Conservation (phyloP, 352 stramenopile species). For the Thalassiosira hispida region DNA sequence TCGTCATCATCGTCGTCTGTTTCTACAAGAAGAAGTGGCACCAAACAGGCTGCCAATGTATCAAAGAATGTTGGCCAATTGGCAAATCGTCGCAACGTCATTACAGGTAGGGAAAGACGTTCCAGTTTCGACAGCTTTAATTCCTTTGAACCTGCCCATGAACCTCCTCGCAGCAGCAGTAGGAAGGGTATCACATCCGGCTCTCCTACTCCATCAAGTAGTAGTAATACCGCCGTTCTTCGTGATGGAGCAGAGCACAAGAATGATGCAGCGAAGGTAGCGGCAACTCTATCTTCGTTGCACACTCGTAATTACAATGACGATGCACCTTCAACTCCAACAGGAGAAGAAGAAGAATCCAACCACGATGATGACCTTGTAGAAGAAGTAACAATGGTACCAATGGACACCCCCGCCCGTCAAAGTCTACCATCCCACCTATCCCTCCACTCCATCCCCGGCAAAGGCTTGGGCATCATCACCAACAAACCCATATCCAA, state of each 20-base stretch:
- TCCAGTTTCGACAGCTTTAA: not conserved
- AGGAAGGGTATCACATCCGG: no score
- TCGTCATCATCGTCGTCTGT: not conserved
- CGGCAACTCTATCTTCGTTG: not conserved
- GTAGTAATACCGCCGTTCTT: no score
- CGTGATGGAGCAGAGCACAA: not conserved
- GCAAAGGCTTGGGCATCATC: slow-evolving; percentile 68
- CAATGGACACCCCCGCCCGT: slow-evolving; percentile 59
- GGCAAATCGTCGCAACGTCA: not conserved
- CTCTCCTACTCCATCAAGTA: not conserved
- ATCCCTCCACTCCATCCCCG: slow-evolving; percentile 38
- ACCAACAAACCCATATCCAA: slow-evolving; percentile 41
- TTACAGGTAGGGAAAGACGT: not conserved
- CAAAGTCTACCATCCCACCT: slow-evolving; percentile 52
- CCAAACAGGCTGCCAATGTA: not conserved
- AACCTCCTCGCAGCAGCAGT: no score
- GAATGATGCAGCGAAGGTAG: not conserved
- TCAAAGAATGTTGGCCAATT: not conserved
- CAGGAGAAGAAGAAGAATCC: not conserved
- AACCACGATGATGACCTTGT: not conserved
- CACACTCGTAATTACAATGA: not conserved
- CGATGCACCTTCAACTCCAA: not conserved
- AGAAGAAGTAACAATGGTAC: slow-evolving; percentile 2
- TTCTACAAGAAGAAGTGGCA: not conserved
- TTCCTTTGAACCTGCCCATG: not conserved